Evolutionary conservation across 169 alveolate genomes (phyloP), one percentile per base, ranked within the genome.

Genomic region (Plasmodium ovale): DNA sequence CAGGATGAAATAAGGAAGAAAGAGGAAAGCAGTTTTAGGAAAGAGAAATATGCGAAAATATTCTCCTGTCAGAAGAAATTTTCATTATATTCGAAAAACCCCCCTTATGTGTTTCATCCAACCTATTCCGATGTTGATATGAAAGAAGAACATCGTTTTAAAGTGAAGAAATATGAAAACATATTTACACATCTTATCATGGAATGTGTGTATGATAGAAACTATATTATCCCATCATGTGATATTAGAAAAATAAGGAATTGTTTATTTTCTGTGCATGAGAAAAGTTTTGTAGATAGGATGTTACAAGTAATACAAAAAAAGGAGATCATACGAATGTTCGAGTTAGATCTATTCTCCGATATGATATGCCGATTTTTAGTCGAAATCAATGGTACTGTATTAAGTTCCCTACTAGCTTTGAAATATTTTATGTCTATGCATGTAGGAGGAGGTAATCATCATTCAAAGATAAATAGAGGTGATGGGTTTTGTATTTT

Each of bases 391-490:
- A 77, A 60, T 44, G 77, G 77, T 2, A 44, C 88, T 23, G 21
- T 62, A 23, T 77, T 77, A 49, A 60, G 77, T 19, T 59, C 88
- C 12, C 25, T 77, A 23, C 4, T 77, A 16, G 62, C 77, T 14
- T 19, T 77, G 25, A 77, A 77, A 62, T 33, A 77, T 49, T 60
- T 25, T 31, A 77, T 77, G 67, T 73, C 65, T 65, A 51, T 62
- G 82, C 68, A 87, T 49, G 73, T 82, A 21, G 88, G 92, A 5
- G 92, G 94, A 3, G 92, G 92, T 0, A 70, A 68, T n/a, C 94
- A 89, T 47, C 94, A 89, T 39, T 88, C 94, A 19, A 69, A 69
- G 35, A 47, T 7, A 60, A 71, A 33, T 27, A 25, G 74, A 21
- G 92, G 88, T 16, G 91, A 87, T 21, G 89, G 89, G 0, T 89